Evolutionary conservation across 2,329 filamentous ascomycete genomes (phyloP).

Genomic region (Aspergillus fructus): DNA sequence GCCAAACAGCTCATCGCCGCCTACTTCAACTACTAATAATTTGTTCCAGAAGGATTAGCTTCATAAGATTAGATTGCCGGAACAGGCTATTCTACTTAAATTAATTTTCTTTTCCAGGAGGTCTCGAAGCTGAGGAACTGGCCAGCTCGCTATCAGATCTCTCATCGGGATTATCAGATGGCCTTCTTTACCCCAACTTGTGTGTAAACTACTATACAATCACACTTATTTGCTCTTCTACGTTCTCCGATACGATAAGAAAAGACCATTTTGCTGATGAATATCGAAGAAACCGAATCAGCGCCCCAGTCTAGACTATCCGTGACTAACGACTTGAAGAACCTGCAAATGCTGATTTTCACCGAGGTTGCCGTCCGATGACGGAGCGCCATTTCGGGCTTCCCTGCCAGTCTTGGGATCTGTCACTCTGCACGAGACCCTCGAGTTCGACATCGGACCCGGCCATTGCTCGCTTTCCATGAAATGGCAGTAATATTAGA

Average conservation of each 20-base stretch:
- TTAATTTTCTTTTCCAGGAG: slow-evolving; percentile 5
- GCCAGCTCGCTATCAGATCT: slow-evolving; percentile 10
- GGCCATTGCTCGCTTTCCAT: neutral
- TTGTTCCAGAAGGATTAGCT: slow-evolving; percentile 6
- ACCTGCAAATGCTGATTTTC: slow-evolving; percentile 4
- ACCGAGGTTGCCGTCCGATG: slow-evolving; percentile 21
- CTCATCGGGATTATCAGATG: slow-evolving; percentile 6
- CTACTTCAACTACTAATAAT: neutral
- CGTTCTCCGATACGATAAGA: neutral
- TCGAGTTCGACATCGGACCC: slow-evolving; percentile 10
- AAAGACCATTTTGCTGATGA: neutral
- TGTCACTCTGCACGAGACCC: neutral
- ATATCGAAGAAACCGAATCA: slow-evolving; percentile 14
- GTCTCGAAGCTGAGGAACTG: slow-evolving; percentile 1
- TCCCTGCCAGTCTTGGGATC: neutral
- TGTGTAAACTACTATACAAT: neutral
- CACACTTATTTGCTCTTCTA: neutral
- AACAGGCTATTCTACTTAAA: neutral
- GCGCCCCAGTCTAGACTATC: slow-evolving; percentile 13
- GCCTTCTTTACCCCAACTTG: neutral
- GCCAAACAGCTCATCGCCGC: neutral
- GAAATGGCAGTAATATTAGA: neutral
- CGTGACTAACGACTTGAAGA: neutral
- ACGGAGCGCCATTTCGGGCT: slow-evolving; percentile 15
- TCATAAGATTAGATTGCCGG: neutral